Evolutionary conservation across 441 rosid species (phyloP), one percentile per base, ranked within the genome.

Genomic region (Metrosideros polymorpha): DNA sequence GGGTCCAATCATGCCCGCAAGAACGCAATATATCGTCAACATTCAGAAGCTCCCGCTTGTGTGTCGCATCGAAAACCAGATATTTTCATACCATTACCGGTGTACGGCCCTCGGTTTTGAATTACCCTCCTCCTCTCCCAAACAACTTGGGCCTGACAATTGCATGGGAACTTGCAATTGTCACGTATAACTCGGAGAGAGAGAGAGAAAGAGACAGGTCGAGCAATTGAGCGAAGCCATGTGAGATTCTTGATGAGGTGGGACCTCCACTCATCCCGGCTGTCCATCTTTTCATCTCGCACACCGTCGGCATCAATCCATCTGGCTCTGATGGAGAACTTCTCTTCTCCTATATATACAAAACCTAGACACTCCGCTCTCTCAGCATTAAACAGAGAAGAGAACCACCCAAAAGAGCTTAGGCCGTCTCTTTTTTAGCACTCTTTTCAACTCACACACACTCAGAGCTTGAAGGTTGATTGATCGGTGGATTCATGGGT

Each of bases 401-500:
- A 35, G n/a, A 66, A 66, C 47, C 79, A 12, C 8, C 47, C 12
- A 39, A 39, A 35, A 24, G 8, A 71, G 47, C 47, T 71, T 42
- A 25, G 29, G 27, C 9, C 71, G 32, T 84, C 0, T 8, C 50
- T 15, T 22, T 57, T 22, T 43, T 19, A 12, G n/a, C 35, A 25
- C 75, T 43, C 29, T 63, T 6, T 66, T 7, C 22, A 35, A 10
- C 47, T 10, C 9, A 35, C 79, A n/a, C 79, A 5, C 47, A 35
- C 8, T 5, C n/a, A 35, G 47, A 66, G 14, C n/a, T 66, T 66
- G 47, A 0, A 66, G 57, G 4, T 51, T 42, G 86, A 29, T 47
- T 43, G 29, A 49, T 47, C 47, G 5, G 79, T 42, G 22, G 42
- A 50, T 71, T 5, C 53, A 89, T 92, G 93, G 92, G 90, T 83